Conservation (phyloP, 345 rosid species). For the Odontarrhena argentea region DNA sequence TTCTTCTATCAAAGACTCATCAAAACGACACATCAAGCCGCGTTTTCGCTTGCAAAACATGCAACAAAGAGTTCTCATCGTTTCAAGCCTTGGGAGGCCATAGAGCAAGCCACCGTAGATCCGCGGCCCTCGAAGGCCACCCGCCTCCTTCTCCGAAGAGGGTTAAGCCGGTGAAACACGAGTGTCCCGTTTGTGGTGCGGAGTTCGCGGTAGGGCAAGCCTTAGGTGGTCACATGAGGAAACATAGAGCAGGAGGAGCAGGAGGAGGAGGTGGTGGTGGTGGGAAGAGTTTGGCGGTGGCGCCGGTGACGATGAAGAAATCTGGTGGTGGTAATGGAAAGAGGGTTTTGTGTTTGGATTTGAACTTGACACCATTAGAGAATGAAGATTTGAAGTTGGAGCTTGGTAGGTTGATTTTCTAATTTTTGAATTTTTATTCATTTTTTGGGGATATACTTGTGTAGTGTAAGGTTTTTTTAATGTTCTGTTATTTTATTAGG, state of each 20-base stretch:
- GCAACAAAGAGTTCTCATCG: constrained; percentile 68
- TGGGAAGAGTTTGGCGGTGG: constrained; percentile 38
- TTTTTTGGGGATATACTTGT: constrained; percentile 27
- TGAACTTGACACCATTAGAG: constrained; percentile 66
- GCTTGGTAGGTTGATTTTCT: constrained; percentile 51
- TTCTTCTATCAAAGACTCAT: constrained; percentile 57
- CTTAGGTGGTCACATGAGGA: constrained; percentile 95
- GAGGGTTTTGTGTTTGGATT: constrained; percentile 60
- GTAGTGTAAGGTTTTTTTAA: constrained; percentile 22
- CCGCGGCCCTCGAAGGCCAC: constrained; percentile 41
- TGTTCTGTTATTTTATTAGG: constrained; percentile 17
- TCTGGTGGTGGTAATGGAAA: constrained; percentile 49
- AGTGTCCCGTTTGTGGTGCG: constrained; percentile 84
- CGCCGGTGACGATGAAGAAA: constrained; percentile 63
- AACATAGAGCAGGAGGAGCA: constrained; percentile 47
- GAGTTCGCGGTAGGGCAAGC: constrained; percentile 90
- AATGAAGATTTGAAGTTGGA: constrained; percentile 57
- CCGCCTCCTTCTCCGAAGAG: constrained; percentile 48
- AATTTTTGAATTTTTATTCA: background rate
- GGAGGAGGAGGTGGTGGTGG: constrained; percentile 26
- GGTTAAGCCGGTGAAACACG: constrained; percentile 66
- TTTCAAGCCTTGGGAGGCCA: constrained; percentile 96
- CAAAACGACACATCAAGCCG: constrained; percentile 40
- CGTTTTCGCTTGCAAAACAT: constrained; percentile 80
- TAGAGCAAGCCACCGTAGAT: constrained; percentile 85